Percentiles rank a stretch among this genome's conserved stretches.
Conservation (phyloP, 345 rosid genomes). For the Hibiscus mutabilis region DNA sequence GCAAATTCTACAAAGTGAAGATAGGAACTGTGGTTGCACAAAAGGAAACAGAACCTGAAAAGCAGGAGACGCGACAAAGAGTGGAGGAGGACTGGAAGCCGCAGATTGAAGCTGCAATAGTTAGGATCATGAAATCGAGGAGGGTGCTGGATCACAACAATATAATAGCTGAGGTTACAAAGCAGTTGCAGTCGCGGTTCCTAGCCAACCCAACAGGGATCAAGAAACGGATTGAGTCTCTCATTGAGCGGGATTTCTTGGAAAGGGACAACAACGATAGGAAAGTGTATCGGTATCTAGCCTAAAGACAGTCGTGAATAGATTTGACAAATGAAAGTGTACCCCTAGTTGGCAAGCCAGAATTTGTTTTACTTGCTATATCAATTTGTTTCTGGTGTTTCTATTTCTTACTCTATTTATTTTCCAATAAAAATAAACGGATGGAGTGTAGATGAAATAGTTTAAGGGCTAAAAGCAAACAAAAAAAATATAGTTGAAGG, state of each 20-base stretch:
- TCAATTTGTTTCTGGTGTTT: constrained; percentile 11
- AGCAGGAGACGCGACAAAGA: constrained; percentile 95
- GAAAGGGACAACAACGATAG: constrained; percentile 85
- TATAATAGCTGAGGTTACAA: constrained; percentile 82
- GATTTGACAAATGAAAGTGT: constrained; percentile 22
- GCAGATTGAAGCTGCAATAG: constrained; percentile 98
- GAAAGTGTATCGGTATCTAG: constrained; percentile 87
- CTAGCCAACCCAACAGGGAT: constrained; percentile 93
- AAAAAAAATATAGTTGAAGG: too few relatives aligned
- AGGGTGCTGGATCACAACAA: constrained; percentile 93
- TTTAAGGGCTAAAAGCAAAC: too few relatives aligned
- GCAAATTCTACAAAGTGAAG: constrained; percentile 96
- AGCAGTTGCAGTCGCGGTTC: constrained; percentile 93
- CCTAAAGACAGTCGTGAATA: too few relatives aligned
- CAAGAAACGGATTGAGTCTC: constrained; percentile 92
- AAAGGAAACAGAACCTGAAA: constrained; percentile 96
- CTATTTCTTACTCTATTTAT: background rate
- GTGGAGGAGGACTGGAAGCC: constrained; percentile 99
- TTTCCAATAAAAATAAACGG: too few relatives aligned
- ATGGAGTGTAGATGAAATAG: too few relatives aligned
- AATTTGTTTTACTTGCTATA: constrained; percentile 17
- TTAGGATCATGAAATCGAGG: constrained; percentile 97
- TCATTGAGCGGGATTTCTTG: constrained; percentile 94
- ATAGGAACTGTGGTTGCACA: constrained; percentile 98
- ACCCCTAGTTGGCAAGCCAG: constrained; percentile 21